Evolutionary conservation across 495 filamentous ascomycete genomes (phyloP).

Genomic region (Hapsidospora chrysogenum): DNA sequence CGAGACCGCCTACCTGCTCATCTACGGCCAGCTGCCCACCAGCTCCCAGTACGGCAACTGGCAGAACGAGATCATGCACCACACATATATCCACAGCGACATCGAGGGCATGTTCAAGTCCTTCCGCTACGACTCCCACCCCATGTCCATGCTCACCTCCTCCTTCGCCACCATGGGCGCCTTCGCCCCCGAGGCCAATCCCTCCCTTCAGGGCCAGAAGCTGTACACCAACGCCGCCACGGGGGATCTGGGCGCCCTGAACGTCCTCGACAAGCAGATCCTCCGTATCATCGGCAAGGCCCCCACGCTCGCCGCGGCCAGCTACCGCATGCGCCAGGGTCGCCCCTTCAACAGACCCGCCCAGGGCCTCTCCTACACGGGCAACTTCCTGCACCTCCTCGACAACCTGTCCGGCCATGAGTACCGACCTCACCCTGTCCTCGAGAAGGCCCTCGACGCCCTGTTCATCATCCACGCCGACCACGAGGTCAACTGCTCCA

Average conservation of each 20-base stretch:
- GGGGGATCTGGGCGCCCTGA: constrained; percentile 5
- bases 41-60: constrained; percentile 14
- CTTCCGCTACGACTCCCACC: constrained; percentile 21
- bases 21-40: constrained; percentile 23
- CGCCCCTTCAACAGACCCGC: constrained; percentile 19
- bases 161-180: constrained; percentile 24
- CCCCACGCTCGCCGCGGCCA: constrained; percentile 18
- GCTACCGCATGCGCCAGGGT: constrained; percentile 20
- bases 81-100: constrained; percentile 17
- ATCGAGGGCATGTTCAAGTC: constrained; percentile 14
- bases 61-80: constrained; percentile 21
- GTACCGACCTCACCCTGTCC: constrained; percentile 14
- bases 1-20: constrained; percentile 24
- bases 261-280: constrained; percentile 21
- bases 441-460: constrained; percentile 19
- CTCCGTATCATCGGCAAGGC: constrained; percentile 20
- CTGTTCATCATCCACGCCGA: constrained; percentile 29
- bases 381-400: constrained; percentile 30
- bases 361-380: constrained; percentile 18
- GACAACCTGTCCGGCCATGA: constrained; percentile 17
- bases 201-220: constrained; percentile 16
- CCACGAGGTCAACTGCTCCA: constrained; percentile 36
- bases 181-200: constrained; percentile 19
- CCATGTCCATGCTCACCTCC: constrained; percentile 25
- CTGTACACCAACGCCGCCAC: constrained; percentile 18